Evolutionary conservation across 2,329 filamentous ascomycete genomes (phyloP).

Genomic region (Falciphora oryzae): DNA sequence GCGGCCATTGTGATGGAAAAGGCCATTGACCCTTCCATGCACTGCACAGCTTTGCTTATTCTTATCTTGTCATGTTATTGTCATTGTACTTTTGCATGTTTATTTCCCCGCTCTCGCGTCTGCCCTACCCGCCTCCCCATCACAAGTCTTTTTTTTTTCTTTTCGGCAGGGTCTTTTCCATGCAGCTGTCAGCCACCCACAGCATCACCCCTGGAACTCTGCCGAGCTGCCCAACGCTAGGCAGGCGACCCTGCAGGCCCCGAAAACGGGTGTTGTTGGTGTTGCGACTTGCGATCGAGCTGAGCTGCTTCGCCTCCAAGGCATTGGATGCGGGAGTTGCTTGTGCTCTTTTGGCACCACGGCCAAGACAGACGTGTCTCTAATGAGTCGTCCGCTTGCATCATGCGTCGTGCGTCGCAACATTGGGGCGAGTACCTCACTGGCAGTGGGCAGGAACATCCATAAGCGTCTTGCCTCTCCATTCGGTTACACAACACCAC

Average conservation of each 20-base stretch:
- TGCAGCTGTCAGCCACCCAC: neutral
- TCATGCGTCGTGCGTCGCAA: neutral
- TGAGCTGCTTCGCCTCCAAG: neutral
- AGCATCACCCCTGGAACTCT: neutral
- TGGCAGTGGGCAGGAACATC: neutral
- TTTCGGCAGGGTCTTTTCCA: neutral
- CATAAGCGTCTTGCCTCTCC: neutral
- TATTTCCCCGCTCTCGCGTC: neutral
- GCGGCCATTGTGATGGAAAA: too few species aligned
- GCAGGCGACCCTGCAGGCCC: neutral
- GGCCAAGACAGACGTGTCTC: too few species aligned
- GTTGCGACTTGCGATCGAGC: neutral
- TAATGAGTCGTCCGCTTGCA: too few species aligned
- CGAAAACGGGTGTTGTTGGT: neutral
- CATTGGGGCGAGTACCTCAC: neutral
- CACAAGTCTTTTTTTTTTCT: neutral
- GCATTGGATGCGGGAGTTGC: too few species aligned
- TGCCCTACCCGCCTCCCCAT: neutral
- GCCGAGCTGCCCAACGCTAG: neutral
- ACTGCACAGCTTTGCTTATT: too few species aligned
- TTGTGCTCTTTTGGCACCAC: too few species aligned
- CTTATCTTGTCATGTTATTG: neutral
- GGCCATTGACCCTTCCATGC: too few species aligned
- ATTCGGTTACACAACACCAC: neutral
- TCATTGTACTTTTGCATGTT: neutral